Percentiles rank a stretch among this genome's conserved stretches.
phyloP scores from a whole-genome alignment of 2,329 filamentous ascomycete species.

The Exophiala dermatitidis region DNA sequence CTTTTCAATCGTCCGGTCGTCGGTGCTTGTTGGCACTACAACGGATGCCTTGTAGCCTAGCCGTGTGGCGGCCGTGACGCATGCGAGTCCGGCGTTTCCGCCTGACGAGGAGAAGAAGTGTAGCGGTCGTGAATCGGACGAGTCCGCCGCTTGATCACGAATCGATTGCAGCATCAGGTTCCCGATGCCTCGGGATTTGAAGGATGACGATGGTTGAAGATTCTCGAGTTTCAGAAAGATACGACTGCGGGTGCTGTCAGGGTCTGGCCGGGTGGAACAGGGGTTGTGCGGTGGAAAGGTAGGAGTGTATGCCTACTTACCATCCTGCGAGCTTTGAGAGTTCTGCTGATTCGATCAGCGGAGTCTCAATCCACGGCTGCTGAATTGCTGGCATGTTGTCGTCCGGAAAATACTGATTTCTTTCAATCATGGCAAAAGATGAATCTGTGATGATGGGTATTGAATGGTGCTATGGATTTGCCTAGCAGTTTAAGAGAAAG shows the following conservation, averaged over 20 bases:
- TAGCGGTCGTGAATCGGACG: slow-evolving; percentile 38
- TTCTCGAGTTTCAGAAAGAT: slow-evolving; percentile 82
- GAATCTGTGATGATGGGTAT: not conserved
- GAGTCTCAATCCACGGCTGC: slow-evolving; percentile 37
- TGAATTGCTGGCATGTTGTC: slow-evolving; percentile 2
- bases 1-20: slow-evolving; percentile 63
- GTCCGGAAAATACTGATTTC: not conserved
- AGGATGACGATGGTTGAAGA: slow-evolving; percentile 75
- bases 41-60: slow-evolving; percentile 64
- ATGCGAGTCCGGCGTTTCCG: slow-evolving; percentile 79
- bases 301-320: slow-evolving; percentile 21
- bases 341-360: slow-evolving; percentile 33
- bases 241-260: slow-evolving; percentile 41
- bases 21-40: slow-evolving; percentile 61
- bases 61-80: slow-evolving; percentile 61
- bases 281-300: not conserved
- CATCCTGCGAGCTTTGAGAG: slow-evolving; percentile 37
- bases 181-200: slow-evolving; percentile 57
- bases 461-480: not conserved
- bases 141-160: slow-evolving; percentile 49
- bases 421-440: slow-evolving; percentile 2
- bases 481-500: too few species aligned
- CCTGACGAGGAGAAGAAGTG: slow-evolving; percentile 77
- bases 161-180: slow-evolving; percentile 51
- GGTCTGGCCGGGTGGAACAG: not conserved